phyloP scores from a whole-genome alignment of 352 stramenopile species.

The Globisporangium recalcitrans region DNA sequence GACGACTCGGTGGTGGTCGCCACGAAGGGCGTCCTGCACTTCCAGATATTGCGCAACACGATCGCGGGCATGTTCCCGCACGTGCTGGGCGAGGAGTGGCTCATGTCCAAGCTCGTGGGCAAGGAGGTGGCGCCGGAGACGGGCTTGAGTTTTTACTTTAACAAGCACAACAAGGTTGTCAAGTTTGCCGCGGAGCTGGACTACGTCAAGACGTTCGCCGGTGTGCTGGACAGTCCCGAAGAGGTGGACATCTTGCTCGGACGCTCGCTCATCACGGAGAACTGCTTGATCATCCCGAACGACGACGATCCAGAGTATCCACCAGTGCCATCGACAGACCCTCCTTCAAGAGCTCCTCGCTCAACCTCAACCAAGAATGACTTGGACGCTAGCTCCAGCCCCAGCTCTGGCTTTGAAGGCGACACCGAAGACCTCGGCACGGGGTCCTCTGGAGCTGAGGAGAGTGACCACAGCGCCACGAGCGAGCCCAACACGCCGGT shows the following conservation, averaged over 20 bases:
- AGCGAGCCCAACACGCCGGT: not conserved
- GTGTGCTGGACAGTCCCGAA: conserved; percentile 26
- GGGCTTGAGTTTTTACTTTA: conserved; percentile 35
- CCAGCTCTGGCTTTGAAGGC: conserved; percentile 7
- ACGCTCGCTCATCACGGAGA: conserved; percentile 29
- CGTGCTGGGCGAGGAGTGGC: conserved; percentile 29
- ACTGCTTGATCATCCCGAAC: conserved; percentile 15
- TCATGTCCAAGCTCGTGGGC: conserved; percentile 36
- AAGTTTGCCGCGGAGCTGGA: conserved; percentile 33
- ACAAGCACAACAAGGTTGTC: conserved; percentile 21
- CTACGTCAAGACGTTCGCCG: conserved; percentile 31
- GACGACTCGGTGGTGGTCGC: conserved; percentile 34
- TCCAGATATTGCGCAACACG: conserved; percentile 43
- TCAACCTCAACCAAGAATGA: not conserved
- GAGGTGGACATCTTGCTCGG: conserved; percentile 32
- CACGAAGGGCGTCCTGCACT: conserved; percentile 24
- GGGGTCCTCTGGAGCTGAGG: not conserved
- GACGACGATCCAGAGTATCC: not conserved
- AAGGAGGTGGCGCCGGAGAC: conserved; percentile 25
- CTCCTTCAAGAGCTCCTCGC: not conserved
- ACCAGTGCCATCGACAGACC: not conserved
- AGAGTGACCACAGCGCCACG: not conserved
- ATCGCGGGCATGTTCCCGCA: conserved; percentile 44
- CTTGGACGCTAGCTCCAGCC: not conserved
- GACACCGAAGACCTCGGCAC: conserved; percentile 4